phyloP scores from a whole-genome alignment of 305 asterid genomes.

The Solanum hybrid region DNA sequence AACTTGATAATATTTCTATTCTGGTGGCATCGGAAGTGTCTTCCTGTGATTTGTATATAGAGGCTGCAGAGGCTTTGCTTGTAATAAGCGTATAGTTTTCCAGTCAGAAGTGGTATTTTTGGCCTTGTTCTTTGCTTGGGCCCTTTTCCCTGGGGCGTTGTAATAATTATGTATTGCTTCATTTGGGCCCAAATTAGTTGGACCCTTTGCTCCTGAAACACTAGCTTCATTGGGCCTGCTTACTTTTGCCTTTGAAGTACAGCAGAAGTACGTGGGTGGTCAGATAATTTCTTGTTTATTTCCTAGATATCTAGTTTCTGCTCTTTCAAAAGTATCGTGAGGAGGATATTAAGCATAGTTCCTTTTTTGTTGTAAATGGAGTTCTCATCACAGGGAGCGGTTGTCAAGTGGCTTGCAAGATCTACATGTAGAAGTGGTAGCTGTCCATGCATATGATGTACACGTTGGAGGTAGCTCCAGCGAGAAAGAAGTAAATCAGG shows the following conservation, averaged over 20 bases:
- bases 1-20: not conserved
- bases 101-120: not conserved
- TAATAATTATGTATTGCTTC: not conserved
- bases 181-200: not conserved
- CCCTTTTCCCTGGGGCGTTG: not conserved
- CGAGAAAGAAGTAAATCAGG: constrained; percentile 8
- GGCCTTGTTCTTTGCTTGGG: not conserved
- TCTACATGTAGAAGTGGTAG: not conserved
- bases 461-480: not conserved
- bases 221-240: not conserved
- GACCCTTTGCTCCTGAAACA: not conserved
- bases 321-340: not conserved
- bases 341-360: not conserved
- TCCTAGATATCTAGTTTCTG: not conserved
- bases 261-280: not conserved
- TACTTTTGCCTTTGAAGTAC: not conserved
- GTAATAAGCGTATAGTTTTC: not conserved
- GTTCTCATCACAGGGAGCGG: constrained; percentile 18
- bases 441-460: not conserved
- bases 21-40: not conserved
- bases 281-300: not conserved
- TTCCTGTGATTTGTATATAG: not conserved
- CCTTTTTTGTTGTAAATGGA: constrained; percentile 5
- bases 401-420: constrained; percentile 7
- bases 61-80: not conserved